Base-by-base conservation (phyloP, 1,284 basidiomycete species). In the Malassezia arunalokei region DNA sequence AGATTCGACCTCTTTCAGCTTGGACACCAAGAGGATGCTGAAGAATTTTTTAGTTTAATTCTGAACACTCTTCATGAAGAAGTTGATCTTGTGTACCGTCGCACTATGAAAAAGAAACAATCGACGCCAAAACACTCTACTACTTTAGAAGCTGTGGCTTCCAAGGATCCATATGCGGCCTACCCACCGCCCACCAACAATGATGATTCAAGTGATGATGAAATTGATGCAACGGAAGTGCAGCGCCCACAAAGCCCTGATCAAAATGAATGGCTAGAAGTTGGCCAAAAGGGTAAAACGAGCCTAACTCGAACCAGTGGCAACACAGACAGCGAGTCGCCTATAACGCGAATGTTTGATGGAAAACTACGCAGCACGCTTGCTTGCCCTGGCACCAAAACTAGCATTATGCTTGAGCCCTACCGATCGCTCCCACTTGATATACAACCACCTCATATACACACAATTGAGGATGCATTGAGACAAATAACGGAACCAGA, bases 31-130 rank as follows among this genome's bases (percentile, higher is more conserved):
- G 92, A 98, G 75, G 92, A 98, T 58, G 92, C 92, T 0, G 91
- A 98, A 74, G 92, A 98, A 75, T 98, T 95, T 75, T 78, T 96
- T n/a, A 91, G 92, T 8, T 94, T 95, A 76, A 91, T 89, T 76
- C 78, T 96, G 40, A 90, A 95, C 72, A 88, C 89, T 0, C 77
- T 98, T 3, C 90, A 95, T 74, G 92, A 98, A 68, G 92, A 98
- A 75, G 75, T 96, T 12, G 76, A 88, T 4, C 78, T 50, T 8
- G 48, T 49, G 24, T 11, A 46, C 3, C 38, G 40, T 30, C 53
- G 53, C 27, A 31, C 20, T 12, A 14, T 20, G 11, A 31, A 35
- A 35, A 47, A 47, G 11, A 37, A 42, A 33, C 15, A 40, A n/a
- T 37, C 14, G 8, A 31, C 15, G 8, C 29, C 8, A 1, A 12